Conservation (phyloP, 352 stramenopile genomes). For the Phytophthora colocasiae region DNA sequence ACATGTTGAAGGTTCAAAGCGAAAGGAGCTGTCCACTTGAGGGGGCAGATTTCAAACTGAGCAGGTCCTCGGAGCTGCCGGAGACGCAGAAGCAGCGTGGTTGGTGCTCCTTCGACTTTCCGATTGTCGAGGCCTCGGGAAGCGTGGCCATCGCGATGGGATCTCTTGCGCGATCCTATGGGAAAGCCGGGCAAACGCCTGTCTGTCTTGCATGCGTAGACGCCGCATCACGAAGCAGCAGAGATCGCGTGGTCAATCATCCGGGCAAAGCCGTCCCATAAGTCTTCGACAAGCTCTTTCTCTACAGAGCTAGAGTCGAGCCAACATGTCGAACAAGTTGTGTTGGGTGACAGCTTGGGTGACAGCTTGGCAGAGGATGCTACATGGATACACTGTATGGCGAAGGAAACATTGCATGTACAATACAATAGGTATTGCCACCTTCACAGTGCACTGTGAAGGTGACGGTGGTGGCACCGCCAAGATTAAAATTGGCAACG, state of each 20-base stretch:
- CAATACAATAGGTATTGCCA: background rate
- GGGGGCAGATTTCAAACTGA: slow-evolving; percentile 39
- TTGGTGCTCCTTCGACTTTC: slow-evolving; percentile 22
- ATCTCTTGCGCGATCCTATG: slow-evolving; percentile 20
- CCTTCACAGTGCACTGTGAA: too few species aligned
- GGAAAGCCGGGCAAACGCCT: slow-evolving; percentile 32
- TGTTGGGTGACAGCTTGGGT: background rate
- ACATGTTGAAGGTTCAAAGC: slow-evolving; percentile 18
- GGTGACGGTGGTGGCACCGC: background rate
- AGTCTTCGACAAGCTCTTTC: slow-evolving; percentile 12
- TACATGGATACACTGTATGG: background rate
- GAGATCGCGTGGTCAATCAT: slow-evolving; percentile 17
- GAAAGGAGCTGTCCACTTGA: slow-evolving; percentile 18
- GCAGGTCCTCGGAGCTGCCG: background rate
- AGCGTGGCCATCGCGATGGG: slow-evolving; percentile 23
- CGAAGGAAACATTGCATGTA: background rate
- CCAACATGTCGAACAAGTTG: background rate
- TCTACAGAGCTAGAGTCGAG: slow-evolving; percentile 27
- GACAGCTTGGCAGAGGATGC: background rate
- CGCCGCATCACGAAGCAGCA: slow-evolving; percentile 15
- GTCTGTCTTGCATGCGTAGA: slow-evolving; percentile 31
- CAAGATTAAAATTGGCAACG: background rate
- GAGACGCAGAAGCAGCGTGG: slow-evolving; percentile 5
- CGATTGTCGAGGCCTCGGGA: slow-evolving; percentile 20
- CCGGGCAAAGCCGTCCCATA: slow-evolving; percentile 16